Evolutionary conservation across 164 flowering plant genomes (phyloP), one percentile per base, ranked within the genome.

Genomic region (Dillenia turbinata): DNA sequence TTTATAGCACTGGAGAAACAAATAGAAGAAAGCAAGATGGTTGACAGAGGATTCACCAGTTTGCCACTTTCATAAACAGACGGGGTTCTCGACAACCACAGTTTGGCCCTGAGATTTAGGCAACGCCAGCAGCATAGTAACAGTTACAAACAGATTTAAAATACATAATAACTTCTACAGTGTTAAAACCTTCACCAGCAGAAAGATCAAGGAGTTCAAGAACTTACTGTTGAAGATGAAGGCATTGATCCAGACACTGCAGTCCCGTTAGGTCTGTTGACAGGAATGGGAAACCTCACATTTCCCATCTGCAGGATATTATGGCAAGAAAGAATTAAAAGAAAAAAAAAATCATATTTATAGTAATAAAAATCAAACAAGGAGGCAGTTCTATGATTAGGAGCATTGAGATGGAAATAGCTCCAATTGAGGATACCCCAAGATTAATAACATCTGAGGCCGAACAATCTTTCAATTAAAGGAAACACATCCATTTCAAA

Each of bases 1-100:
- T 44, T 26, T 10, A 7, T 15, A 45, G 26, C 16, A 16, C 15
- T 3, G 22, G 11, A 7, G 13, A 44, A 49, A 50, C 9, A 44
- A 57, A 17, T 26, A 19, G 57, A 3, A 44, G 24, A 47, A 24
- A 61, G 19, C 0, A 10, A 1, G 26, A 43, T 15, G 43, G 47
- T 40, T 9, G 26, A 9, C 9, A 53, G 45, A 48, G 47, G 44
- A 52, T 19, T 77, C 78, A 92, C 98, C 94, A 92, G 56, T 78
- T 86, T 92, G 44, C 98, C 98, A 58, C 92, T 90, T 75, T 82
- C 95, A 63, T 92, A 94, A 9, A 90, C 77, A 4, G 98, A 87
- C 98, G 2, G 97, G 98, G 66, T 92, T 92, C 74, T 92, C 93
- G 7, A 92, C 96, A 8, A 92, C 98, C 52, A 92, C 96, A 22